These are phyloP conservation scores for Vinca major DNA, from an alignment of 305 asterid genomes.

Conservation along the genomic window DNA sequence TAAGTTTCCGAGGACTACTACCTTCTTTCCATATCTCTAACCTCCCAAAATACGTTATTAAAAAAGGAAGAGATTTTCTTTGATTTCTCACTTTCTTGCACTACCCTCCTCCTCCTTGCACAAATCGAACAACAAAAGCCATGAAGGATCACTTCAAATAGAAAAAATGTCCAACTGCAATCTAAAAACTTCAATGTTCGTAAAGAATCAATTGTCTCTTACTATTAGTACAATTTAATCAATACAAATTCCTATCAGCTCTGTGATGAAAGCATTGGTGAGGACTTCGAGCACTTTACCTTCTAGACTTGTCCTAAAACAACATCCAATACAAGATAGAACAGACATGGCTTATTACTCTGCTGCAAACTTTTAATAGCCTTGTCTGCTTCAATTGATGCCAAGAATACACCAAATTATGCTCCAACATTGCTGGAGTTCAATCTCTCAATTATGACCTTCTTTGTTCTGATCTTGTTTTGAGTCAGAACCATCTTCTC, in stretches of 20 bases:
- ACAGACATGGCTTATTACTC: neutral
- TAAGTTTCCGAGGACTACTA: no score
- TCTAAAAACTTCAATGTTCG: neutral
- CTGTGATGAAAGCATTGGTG: conserved; percentile 9
- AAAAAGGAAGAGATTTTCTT: no score
- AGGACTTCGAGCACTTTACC: neutral
- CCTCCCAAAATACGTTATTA: no score
- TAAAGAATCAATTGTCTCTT: conserved; percentile 4
- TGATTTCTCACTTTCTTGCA: no score
- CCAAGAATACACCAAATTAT: neutral
- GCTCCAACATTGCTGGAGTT: conserved; percentile 11
- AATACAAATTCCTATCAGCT: conserved; percentile 11
- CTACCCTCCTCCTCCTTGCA: no score
- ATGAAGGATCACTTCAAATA: no score
- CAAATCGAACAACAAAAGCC: no score
- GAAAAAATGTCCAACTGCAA: neutral
- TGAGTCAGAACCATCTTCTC: conserved; percentile 33
- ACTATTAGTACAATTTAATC: neutral
- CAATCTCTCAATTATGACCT: conserved; percentile 20
- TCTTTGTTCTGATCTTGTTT: conserved; percentile 36
- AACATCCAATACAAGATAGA: neutral
- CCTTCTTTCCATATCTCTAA: no score
- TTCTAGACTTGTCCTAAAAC: conserved; percentile 3
- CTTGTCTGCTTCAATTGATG: conserved; percentile 7
- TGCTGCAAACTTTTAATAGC: neutral